A percentile compares a stretch with the other conserved stretches of the same genome.
These are phyloP conservation scores for Daldinia childiae DNA, from an alignment of 495 filamentous ascomycete species.

Conservation along the genomic window DNA sequence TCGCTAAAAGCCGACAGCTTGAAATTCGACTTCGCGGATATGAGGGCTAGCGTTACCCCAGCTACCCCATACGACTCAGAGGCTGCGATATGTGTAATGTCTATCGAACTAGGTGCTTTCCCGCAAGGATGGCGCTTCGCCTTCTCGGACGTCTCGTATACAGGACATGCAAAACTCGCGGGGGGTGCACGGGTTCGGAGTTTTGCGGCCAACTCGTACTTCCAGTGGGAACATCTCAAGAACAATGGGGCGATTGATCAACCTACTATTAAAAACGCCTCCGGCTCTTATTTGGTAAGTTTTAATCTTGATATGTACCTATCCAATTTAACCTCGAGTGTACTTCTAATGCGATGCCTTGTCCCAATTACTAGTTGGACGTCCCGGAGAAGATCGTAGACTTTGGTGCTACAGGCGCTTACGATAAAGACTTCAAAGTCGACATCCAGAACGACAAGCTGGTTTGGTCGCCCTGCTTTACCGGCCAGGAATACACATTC, in stretches of 20 bases:
- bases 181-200: constrained; percentile 31
- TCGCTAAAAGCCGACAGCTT: constrained; percentile 10
- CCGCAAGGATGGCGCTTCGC: constrained; percentile 35
- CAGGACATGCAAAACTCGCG: constrained; percentile 26
- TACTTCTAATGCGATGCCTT: background rate
- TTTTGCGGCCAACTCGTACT: constrained; percentile 34
- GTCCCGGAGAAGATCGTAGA: constrained; percentile 23
- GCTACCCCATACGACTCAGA: constrained; percentile 29
- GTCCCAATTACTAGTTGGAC: constrained; percentile 14
- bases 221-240: constrained; percentile 41
- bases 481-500: constrained; percentile 34
- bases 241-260: constrained; percentile 10
- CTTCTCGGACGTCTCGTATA: constrained; percentile 28
- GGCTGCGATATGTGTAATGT: constrained; percentile 38
- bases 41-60: constrained; percentile 35
- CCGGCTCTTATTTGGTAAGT: constrained; percentile 34
- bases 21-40: constrained; percentile 34
- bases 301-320: background rate
- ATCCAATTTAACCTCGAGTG: background rate
- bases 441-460: constrained; percentile 24
- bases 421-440: constrained; percentile 30
- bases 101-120: constrained; percentile 34
- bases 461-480: constrained; percentile 36
- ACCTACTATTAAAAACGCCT: constrained; percentile 31
- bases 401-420: constrained; percentile 16